Percentiles rank a stretch among this genome's conserved stretches.
Evolutionary conservation across 2,329 filamentous ascomycete species (phyloP).

Genomic region (Neonectria ditissima): DNA sequence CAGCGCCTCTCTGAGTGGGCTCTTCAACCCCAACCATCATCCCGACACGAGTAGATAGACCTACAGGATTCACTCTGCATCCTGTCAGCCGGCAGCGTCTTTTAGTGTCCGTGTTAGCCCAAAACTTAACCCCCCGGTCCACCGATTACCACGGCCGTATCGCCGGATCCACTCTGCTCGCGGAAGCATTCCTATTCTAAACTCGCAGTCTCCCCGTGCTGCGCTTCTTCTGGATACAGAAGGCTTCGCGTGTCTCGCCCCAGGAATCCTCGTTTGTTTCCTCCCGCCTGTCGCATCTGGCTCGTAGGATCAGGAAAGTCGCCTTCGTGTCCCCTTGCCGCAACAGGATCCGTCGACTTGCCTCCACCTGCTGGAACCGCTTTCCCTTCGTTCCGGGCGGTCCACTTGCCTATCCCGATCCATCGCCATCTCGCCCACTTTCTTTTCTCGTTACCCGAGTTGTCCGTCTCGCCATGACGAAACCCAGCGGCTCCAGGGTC

Average conservation of each 20-base stretch:
- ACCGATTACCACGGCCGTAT: neutral
- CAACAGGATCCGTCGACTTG: no score
- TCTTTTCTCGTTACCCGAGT: neutral
- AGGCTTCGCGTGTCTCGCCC: conserved; percentile 18
- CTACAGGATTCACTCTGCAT: no score
- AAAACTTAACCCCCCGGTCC: no score
- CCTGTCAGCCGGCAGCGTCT: no score
- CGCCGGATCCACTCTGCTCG: conserved; percentile 13
- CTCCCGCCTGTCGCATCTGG: conserved; percentile 6
- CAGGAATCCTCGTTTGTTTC: conserved; percentile 12
- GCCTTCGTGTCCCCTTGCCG: neutral
- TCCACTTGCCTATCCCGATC: conserved; percentile 40
- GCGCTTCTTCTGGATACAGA: conserved; percentile 24
- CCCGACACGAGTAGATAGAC: no score
- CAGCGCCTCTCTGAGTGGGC: no score
- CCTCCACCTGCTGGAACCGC: no score
- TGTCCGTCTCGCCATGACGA: conserved; percentile 34
- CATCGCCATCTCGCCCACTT: neutral
- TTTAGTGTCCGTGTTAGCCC: no score
- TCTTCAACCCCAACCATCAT: no score
- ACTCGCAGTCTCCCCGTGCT: neutral
- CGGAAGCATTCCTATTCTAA: conserved; percentile 23
- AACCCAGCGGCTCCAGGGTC: conserved; percentile 26
- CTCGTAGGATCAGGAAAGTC: conserved; percentile 21
- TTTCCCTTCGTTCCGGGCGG: no score